Conservation (phyloP, 1,139 yeast genomes). For the Candida labiduridarum region DNA sequence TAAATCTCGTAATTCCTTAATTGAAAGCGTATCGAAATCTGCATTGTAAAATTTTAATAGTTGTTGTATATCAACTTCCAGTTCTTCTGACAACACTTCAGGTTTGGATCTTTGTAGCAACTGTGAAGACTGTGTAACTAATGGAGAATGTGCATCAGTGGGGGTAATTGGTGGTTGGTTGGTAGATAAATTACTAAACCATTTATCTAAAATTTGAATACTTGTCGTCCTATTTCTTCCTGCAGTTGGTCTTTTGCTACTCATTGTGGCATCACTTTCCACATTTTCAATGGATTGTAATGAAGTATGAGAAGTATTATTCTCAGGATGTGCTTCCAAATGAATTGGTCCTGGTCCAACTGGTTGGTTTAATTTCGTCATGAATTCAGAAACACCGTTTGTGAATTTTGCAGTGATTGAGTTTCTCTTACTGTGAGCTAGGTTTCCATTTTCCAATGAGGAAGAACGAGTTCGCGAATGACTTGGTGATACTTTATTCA, state of each 20-base stretch:
- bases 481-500: conserved; percentile 35
- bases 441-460: conserved; percentile 28
- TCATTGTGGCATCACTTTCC: conserved; percentile 15
- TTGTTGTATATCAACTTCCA: conserved; percentile 21
- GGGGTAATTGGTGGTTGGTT: conserved; percentile 7
- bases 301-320: conserved; percentile 31
- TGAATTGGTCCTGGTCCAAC: background rate
- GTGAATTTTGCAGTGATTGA: conserved; percentile 45
- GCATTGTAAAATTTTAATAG: conserved; percentile 34
- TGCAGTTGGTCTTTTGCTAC: conserved; percentile 24
- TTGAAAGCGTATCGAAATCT: conserved; percentile 41
- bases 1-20: conserved; percentile 36
- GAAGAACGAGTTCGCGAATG: conserved; percentile 42
- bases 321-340: conserved; percentile 16
- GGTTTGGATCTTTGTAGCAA: conserved; percentile 5
- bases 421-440: conserved; percentile 26
- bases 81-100: conserved; percentile 17
- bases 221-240: conserved; percentile 41
- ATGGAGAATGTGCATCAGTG: background rate
- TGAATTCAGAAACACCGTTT: conserved; percentile 43
- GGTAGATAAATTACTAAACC: conserved; percentile 38
- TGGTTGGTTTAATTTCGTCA: conserved; percentile 39
- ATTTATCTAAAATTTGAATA: conserved; percentile 47
- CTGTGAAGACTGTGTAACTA: conserved; percentile 1
- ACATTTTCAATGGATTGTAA: conserved; percentile 36